Percentiles rank a stretch among this genome's conserved stretches.
Conservation (phyloP, 306 rosid species). For the Comarum palustre region DNA sequence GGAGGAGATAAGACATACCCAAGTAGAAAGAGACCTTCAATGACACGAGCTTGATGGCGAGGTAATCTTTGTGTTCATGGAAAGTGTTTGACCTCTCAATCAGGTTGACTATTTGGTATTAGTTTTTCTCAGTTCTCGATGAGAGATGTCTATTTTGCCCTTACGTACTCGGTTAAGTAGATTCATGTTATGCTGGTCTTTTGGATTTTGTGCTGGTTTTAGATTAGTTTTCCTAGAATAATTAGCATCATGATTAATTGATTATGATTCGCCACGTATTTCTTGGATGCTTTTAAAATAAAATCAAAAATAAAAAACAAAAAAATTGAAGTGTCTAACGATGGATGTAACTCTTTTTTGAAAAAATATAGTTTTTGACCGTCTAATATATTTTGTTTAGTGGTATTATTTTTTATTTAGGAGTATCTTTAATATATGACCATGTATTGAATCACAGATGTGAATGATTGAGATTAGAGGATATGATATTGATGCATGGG, state of each 20-base stretch:
- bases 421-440: too few species aligned
- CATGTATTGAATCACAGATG: too few species aligned
- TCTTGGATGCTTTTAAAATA: neutral
- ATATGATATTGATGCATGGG: too few species aligned
- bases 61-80: conserved; percentile 25
- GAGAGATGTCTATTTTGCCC: conserved; percentile 22
- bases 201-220: neutral
- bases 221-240: neutral
- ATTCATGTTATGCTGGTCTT: neutral
- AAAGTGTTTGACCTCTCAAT: conserved; percentile 25
- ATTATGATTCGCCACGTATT: neutral
- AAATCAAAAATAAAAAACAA: too few species aligned
- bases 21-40: conserved; percentile 23
- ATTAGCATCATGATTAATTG: neutral
- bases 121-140: neutral
- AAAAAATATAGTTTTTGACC: too few species aligned
- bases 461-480: too few species aligned
- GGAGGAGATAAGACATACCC: conserved; percentile 16
- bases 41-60: conserved; percentile 3
- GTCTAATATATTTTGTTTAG: too few species aligned
- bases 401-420: too few species aligned
- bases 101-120: conserved; percentile 29
- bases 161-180: neutral
- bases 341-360: too few species aligned
- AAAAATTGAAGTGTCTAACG: too few species aligned